Percentiles rank a stretch among this genome's conserved stretches.
Conservation (phyloP, 2,329 filamentous ascomycete species). For the Stylonectria norvegica region DNA sequence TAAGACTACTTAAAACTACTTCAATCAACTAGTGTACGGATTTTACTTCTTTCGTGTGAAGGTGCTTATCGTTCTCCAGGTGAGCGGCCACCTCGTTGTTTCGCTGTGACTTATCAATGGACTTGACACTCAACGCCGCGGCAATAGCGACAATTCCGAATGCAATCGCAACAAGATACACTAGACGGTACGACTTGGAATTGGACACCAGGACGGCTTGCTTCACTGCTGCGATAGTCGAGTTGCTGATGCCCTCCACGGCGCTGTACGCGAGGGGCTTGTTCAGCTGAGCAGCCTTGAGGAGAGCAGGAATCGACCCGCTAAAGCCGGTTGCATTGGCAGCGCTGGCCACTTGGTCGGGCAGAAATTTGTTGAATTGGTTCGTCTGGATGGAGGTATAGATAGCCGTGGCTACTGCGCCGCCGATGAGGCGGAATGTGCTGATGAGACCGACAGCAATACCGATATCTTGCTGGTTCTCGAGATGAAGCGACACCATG, state of each 20-base stretch:
- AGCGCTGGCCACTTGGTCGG: constrained; percentile 11
- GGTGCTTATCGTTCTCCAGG: constrained; percentile 8
- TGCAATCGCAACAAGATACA: constrained; percentile 35
- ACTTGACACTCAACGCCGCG: constrained; percentile 28
- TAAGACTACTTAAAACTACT: too few species aligned
- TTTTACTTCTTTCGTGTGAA: background rate
- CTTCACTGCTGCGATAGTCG: constrained; percentile 27
- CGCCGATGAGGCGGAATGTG: constrained; percentile 33
- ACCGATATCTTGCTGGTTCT: constrained; percentile 35
- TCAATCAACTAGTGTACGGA: too few species aligned
- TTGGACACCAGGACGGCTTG: constrained; percentile 31
- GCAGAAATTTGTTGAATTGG: constrained; percentile 22
- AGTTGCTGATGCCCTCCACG: constrained; percentile 24
- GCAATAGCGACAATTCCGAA: constrained; percentile 33
- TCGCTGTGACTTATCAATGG: constrained; percentile 10
- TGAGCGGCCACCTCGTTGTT: constrained; percentile 12
- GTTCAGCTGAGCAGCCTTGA: constrained; percentile 27
- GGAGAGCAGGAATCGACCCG: constrained; percentile 14
- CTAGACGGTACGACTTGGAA: constrained; percentile 20
- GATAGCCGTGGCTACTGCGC: constrained; percentile 35
- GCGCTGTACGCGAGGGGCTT: constrained; percentile 28
- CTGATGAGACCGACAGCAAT: constrained; percentile 32
- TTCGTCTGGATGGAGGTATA: constrained; percentile 33
- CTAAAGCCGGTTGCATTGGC: constrained; percentile 15
- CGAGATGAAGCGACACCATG: constrained; percentile 32